Conservation (phyloP, 805 yeast genomes). For the Wickerhamomyces rabaulensis region DNA sequence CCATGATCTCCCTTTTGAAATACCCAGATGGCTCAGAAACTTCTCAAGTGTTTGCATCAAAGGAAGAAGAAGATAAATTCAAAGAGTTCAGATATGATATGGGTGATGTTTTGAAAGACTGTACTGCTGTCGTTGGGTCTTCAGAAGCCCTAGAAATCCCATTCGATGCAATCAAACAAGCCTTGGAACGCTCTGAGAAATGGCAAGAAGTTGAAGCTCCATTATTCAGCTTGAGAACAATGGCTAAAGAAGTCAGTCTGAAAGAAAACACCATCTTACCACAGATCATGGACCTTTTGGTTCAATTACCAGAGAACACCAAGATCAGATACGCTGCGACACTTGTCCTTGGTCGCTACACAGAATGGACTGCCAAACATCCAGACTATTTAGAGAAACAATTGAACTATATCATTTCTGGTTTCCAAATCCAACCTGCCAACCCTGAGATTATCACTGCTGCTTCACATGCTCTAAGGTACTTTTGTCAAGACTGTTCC, state of each 20-base stretch:
- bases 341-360: conserved; percentile 89
- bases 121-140: conserved; percentile 88
- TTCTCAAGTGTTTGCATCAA: conserved; percentile 52
- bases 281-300: conserved; percentile 61
- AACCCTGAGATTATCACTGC: conserved; percentile 58
- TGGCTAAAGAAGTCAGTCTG: conserved; percentile 85
- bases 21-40: conserved; percentile 56
- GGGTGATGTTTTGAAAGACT: conserved; percentile 96
- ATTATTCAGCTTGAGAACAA: conserved; percentile 80
- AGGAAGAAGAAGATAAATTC: conserved; percentile 89
- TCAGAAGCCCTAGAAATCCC: conserved; percentile 66
- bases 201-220: conserved; percentile 95
- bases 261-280: conserved; percentile 68
- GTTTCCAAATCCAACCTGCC: conserved; percentile 41
- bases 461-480: conserved; percentile 90
- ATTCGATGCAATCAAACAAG: conserved; percentile 47
- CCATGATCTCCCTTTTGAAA: conserved; percentile 63
- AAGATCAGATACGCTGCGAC: conserved; percentile 91
- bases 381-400: conserved; percentile 79
- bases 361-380: conserved; percentile 90
- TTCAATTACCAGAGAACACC: conserved; percentile 75
- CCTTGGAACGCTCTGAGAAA: conserved; percentile 25
- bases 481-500: conserved; percentile 89
- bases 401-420: conserved; percentile 75
- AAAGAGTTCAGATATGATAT: conserved; percentile 91